Conservation (phyloP, 306 rosid species). For the Benincasa hispida region DNA sequence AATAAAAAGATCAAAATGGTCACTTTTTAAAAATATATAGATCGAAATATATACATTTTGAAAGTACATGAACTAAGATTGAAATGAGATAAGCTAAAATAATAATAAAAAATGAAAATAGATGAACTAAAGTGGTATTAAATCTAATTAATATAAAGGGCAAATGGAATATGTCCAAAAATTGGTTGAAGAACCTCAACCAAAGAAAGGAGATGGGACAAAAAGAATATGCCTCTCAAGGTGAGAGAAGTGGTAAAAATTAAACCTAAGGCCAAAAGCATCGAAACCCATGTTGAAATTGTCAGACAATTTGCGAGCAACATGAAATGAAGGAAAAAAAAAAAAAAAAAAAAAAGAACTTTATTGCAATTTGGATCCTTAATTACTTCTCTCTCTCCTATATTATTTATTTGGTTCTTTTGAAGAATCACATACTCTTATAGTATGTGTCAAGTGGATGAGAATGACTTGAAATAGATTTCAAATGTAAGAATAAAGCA, state of each 20-base stretch:
- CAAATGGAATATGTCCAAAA: not conserved
- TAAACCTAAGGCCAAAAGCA: not conserved
- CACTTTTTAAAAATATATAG: no score
- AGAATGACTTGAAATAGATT: not conserved
- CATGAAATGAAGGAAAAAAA: not conserved
- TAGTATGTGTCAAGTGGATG: not conserved
- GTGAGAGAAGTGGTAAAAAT: not conserved
- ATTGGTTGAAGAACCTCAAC: not conserved
- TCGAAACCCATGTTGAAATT: not conserved
- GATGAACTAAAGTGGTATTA: no score
- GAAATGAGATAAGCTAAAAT: no score
- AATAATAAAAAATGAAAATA: no score
- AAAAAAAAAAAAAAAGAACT: no score
- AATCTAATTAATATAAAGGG: not conserved
- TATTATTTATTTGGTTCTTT: not conserved
- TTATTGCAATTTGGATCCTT: not conserved
- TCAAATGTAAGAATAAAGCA: not conserved
- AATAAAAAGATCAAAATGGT: no score
- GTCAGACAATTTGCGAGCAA: conserved; percentile 5
- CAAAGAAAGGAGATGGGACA: not conserved
- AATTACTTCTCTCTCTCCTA: not conserved
- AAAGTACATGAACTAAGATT: no score
- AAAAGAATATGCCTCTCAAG: not conserved
- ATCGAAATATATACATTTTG: no score
- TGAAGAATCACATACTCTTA: not conserved